phyloP scores from a whole-genome alignment of 129 eudicot genomes.

The Calendula officinalis region DNA sequence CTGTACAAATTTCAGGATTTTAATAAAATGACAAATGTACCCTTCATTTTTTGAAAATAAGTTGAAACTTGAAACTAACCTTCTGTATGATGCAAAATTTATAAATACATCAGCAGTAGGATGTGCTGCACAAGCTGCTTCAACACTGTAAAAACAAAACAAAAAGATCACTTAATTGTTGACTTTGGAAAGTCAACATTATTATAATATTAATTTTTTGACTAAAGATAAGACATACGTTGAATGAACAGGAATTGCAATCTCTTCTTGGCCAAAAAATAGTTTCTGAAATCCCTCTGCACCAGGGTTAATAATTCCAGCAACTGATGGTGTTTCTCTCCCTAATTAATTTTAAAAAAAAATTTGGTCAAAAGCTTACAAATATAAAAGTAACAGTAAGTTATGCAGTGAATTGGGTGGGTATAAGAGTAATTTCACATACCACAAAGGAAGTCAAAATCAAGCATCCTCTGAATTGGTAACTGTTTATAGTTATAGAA shows the following conservation, averaged over 20 bases:
- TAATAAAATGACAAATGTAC: neutral
- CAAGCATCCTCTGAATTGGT: constrained; percentile 99
- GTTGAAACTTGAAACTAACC: constrained; percentile 41
- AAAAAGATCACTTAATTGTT: neutral
- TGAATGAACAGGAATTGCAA: constrained; percentile 94
- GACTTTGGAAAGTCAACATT: constrained; percentile 10
- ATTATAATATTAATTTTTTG: neutral
- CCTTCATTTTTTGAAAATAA: neutral
- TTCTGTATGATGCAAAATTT: constrained; percentile 91
- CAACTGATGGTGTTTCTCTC: constrained; percentile 99
- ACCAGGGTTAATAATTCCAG: constrained; percentile 98
- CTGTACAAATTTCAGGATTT: constrained; percentile 33
- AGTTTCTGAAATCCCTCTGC: constrained; percentile 98
- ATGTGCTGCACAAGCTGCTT: constrained; percentile 95
- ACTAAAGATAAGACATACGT: constrained; percentile 42
- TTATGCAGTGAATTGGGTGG: neutral
- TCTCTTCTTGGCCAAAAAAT: constrained; percentile 97
- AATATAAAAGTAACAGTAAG: neutral
- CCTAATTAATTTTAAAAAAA: constrained; percentile 38
- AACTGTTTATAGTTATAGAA: constrained; percentile 94
- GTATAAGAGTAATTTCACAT: constrained; percentile 18
- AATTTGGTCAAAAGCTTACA: constrained; percentile 13
- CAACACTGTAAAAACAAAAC: constrained; percentile 55
- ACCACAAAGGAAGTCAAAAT: constrained; percentile 99
- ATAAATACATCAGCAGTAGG: constrained; percentile 98